Base-by-base conservation (phyloP, 257 asterid genomes). In the Buddleja alternifolia region DNA sequence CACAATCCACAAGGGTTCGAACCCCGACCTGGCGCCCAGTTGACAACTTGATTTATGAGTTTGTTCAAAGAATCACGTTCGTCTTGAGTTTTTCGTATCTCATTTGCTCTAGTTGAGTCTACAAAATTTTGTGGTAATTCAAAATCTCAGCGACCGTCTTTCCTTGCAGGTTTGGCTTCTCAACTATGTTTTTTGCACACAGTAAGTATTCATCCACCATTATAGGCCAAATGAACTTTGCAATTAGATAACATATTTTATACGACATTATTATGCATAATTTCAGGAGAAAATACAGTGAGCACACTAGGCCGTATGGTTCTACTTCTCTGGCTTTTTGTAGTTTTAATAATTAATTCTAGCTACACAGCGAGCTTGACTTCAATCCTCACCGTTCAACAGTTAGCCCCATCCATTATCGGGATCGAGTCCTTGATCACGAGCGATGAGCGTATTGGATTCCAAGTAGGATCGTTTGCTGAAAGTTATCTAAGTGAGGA, bases 291-390 rank as follows among this genome's bases (percentile, higher is more conserved):
- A 66, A 83, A 63, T 41, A 78, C 83, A 1, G 69, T 82, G 23
- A 78, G 95, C 78, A 67, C 81, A 19, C 82, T 88, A 0, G 95
- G 90, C 3, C 88, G 92, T 8, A 0, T 70, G 42, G 76, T 88
- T 36, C 84, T 88, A n/a, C 65, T 76, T 8, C 17, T 88, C 14
- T 88, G 95, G 95, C 80, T 88, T 7, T 88, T 88, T 55, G 90
- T 75, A 58, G 88, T 85, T 45, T 73, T 88, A 37, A 78, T 88
- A 52, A 78, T 88, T 32, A 85, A 73, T 68, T 83, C 90, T 3
- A 88, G 88, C 66, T 88, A 88, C 62, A 88, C 90, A 10, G 90
- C 95, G 6, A 85, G 85, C 74, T 80, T 85, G 55, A 85, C 95
- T 25, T 88, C 95, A n/a, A 88, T 83, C 73, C 90, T 88, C 2